These are phyloP conservation scores for Murraya koenigii DNA, from an alignment of 345 rosid genomes.

Conservation along the genomic window DNA sequence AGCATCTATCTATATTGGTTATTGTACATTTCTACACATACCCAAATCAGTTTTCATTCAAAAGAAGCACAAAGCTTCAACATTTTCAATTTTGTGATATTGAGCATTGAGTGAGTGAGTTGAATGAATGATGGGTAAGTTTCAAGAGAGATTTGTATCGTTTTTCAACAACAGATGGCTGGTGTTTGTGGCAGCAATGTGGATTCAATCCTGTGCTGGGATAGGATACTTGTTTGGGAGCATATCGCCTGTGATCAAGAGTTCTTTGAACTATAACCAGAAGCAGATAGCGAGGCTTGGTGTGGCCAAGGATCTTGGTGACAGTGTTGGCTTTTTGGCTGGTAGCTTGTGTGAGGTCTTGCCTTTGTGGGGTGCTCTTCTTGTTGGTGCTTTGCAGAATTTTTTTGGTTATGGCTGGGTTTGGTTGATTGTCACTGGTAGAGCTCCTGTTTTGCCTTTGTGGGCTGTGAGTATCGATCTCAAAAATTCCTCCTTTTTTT, in stretches of 20 bases:
- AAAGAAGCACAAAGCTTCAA: not conserved
- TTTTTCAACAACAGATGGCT: constrained; percentile 87
- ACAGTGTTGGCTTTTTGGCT: constrained; percentile 94
- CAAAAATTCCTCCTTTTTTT: not conserved
- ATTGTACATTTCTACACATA: not conserved
- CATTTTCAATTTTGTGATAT: not conserved
- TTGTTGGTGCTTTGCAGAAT: constrained; percentile 89
- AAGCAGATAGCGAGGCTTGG: constrained; percentile 77
- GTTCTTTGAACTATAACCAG: constrained; percentile 82
- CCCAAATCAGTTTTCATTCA: not conserved
- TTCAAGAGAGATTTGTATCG: constrained; percentile 43
- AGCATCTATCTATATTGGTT: not conserved
- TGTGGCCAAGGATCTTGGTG: constrained; percentile 98
- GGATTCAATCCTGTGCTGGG: constrained; percentile 98
- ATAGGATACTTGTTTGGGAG: constrained; percentile 92
- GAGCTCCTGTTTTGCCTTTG: constrained; percentile 71
- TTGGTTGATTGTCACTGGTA: constrained; percentile 83
- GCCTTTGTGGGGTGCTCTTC: constrained; percentile 94
- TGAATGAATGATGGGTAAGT: constrained; percentile 33
- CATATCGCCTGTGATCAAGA: constrained; percentile 94
- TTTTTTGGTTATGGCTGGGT: constrained; percentile 93
- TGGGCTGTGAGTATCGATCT: constrained; percentile 81
- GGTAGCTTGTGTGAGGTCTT: constrained; percentile 79
- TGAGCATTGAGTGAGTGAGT: not conserved
- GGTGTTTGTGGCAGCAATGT: constrained; percentile 97